Evolutionary conservation across 768 basidiomycete species (phyloP).

Genomic region (Lentinula sp.): DNA sequence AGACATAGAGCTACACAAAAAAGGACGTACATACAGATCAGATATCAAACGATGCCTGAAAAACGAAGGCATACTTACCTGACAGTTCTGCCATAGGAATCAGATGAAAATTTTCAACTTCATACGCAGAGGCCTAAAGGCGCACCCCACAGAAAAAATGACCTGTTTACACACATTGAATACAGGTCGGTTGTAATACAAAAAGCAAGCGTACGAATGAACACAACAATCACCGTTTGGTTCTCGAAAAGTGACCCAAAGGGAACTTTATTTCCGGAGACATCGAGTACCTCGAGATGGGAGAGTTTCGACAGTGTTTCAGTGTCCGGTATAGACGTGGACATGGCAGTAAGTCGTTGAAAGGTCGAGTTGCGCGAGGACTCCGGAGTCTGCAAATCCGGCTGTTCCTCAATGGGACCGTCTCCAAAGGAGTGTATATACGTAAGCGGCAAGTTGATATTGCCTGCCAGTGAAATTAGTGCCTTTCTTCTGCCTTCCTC

Average conservation of each 20-base stretch:
- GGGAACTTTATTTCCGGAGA: constrained; percentile 34
- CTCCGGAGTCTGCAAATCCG: too few species aligned
- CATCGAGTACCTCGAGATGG: constrained; percentile 36
- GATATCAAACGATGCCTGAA: constrained; percentile 6
- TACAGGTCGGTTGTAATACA: background rate
- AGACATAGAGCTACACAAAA: constrained; percentile 49
- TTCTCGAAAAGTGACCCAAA: constrained; percentile 49
- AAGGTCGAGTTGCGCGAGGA: too few species aligned
- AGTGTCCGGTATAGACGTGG: constrained; percentile 22
- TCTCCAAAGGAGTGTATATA: too few species aligned
- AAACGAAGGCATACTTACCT: background rate
- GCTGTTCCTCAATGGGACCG: too few species aligned
- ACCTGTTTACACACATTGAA: constrained; percentile 24
- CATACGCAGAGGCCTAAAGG: background rate
- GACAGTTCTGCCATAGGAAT: background rate
- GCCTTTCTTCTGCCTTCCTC: background rate
- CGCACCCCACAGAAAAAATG: constrained; percentile 65
- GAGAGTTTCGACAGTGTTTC: constrained; percentile 29
- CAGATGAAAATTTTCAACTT: background rate
- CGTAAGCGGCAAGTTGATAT: too few species aligned
- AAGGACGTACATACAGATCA: background rate
- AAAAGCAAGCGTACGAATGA: constrained; percentile 40
- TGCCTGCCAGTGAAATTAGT: background rate
- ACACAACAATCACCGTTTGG: constrained; percentile 52
- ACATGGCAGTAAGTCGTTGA: background rate